Percentiles rank a stretch among this genome's conserved stretches.
Conservation (phyloP, 768 basidiomycete species). For the Tremella yokohamensis region DNA sequence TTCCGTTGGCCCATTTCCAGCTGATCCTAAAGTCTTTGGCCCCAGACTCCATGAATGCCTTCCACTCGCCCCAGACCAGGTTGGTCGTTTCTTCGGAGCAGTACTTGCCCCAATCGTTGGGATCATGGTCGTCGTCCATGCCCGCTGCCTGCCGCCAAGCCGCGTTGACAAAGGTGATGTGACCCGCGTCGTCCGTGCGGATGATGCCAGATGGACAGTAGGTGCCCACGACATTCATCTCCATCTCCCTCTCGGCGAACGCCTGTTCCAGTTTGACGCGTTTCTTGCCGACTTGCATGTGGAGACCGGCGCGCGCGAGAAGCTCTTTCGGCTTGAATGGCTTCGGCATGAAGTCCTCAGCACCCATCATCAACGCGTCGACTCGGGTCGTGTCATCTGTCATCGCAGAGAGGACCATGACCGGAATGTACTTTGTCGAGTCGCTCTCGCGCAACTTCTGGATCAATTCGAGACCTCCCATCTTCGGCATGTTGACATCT, state of each 20-base stretch:
- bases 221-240: constrained; percentile 37
- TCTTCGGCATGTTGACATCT: constrained; percentile 52
- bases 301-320: constrained; percentile 52
- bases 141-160: constrained; percentile 29
- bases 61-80: constrained; percentile 28
- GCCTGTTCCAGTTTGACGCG: constrained; percentile 35
- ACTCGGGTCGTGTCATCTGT: constrained; percentile 51
- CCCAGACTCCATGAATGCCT: constrained; percentile 15
- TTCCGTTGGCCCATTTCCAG: constrained; percentile 40
- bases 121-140: constrained; percentile 15
- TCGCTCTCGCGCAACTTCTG: constrained; percentile 34
- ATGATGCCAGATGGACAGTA: constrained; percentile 47
- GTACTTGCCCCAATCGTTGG: constrained; percentile 31
- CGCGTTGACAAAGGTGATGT: constrained; percentile 30
- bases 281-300: constrained; percentile 54
- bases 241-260: constrained; percentile 31
- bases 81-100: constrained; percentile 15
- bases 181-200: constrained; percentile 24
- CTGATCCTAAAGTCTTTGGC: constrained; percentile 22
- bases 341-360: constrained; percentile 53
- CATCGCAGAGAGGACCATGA: constrained; percentile 50
- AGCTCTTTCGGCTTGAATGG: constrained; percentile 53
- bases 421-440: constrained; percentile 36
- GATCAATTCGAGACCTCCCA: constrained; percentile 40
- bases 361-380: constrained; percentile 51